These are phyloP conservation scores for Chlorella ohadii DNA, from an alignment of 139 green algal genomes.

Conservation along the genomic window DNA sequence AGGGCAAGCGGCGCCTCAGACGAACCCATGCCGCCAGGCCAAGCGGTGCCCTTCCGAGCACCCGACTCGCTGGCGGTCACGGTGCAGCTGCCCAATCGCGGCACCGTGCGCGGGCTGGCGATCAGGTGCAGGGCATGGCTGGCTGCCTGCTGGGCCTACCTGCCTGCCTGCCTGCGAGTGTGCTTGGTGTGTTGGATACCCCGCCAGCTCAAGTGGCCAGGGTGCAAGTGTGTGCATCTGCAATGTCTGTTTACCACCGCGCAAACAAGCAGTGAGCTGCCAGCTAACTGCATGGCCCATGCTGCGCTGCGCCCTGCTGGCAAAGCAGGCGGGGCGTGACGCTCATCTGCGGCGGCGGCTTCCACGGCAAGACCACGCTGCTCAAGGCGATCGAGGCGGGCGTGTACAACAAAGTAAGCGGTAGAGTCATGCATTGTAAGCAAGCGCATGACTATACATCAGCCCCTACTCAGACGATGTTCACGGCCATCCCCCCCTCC, in stretches of 20 bases:
- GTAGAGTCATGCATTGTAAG: not conserved
- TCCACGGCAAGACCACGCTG: slow-evolving; percentile 80
- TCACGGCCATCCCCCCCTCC: not conserved
- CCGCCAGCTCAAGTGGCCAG: no score
- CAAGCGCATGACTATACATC: not conserved
- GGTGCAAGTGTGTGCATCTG: no score
- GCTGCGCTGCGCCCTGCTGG: no score
- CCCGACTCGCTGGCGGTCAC: slow-evolving; percentile 52
- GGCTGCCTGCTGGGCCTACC: not conserved
- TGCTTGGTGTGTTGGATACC: no score
- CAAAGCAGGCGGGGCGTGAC: slow-evolving; percentile 64
- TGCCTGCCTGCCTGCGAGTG: no score
- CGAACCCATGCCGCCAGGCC: slow-evolving; percentile 44
- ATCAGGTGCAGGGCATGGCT: slow-evolving; percentile 22
- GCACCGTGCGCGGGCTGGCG: slow-evolving; percentile 66
- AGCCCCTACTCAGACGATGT: no score
- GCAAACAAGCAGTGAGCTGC: no score
- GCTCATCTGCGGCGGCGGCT: slow-evolving; percentile 76
- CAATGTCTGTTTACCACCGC: no score
- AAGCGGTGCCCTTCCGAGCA: slow-evolving; percentile 54
- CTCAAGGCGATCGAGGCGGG: slow-evolving; percentile 71
- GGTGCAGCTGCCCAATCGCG: slow-evolving; percentile 61
- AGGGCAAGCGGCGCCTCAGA: slow-evolving; percentile 56
- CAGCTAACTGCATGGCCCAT: no score
- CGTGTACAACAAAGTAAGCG: slow-evolving; percentile 71